Evolutionary conservation across 164 flowering plant genomes (phyloP).

Genomic region (Amborella trichopoda): DNA sequence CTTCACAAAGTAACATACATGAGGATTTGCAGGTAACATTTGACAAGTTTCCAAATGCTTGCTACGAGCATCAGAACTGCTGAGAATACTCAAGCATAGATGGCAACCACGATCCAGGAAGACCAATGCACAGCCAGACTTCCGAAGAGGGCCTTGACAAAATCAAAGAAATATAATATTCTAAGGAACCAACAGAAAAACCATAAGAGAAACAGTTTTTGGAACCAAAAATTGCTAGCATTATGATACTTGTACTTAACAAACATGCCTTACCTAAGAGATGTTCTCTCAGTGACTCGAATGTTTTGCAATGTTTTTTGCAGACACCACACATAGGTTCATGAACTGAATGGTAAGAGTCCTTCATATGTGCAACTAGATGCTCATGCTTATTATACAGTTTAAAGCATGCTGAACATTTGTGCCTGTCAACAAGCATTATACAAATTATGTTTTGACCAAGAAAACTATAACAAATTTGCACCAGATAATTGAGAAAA

Average conservation of each 20-base stretch:
- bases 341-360: conserved; percentile 59
- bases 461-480: too few species aligned
- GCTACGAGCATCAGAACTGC: conserved; percentile 19
- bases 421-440: too few species aligned
- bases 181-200: background rate
- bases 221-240: background rate
- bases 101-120: conserved; percentile 44
- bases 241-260: background rate
- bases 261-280: conserved; percentile 25
- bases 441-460: too few species aligned
- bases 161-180: background rate
- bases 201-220: background rate
- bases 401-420: conserved; percentile 64
- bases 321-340: conserved; percentile 64
- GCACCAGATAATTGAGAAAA: too few species aligned
- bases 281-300: conserved; percentile 65
- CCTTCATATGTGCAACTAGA: conserved; percentile 58
- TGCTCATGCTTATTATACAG: conserved; percentile 69
- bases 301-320: conserved; percentile 51
- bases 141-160: conserved; percentile 39
- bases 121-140: conserved; percentile 27
- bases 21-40: conserved; percentile 25
- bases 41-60: conserved; percentile 37
- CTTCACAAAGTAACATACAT: conserved; percentile 29
- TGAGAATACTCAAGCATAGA: conserved; percentile 52